Evolutionary conservation across 306 rosid genomes (phyloP).

Genomic region (Fragaria iinumae): DNA sequence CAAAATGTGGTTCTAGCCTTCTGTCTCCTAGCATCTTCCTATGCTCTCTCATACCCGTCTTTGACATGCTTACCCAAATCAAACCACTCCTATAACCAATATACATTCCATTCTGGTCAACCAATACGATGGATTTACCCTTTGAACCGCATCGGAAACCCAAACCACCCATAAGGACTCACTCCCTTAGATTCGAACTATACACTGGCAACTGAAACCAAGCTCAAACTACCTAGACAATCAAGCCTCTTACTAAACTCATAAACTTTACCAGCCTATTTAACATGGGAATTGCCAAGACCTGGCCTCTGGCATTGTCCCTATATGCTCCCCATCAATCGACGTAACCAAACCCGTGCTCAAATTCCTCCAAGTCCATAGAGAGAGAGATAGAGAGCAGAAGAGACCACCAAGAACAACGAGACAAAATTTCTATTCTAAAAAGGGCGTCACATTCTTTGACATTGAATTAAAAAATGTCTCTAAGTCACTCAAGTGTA

Average conservation of each 20-base stretch:
- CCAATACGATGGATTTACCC: neutral
- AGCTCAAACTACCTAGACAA: neutral
- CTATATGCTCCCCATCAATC: neutral
- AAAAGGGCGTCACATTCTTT: neutral
- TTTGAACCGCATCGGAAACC: neutral
- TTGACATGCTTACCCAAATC: neutral
- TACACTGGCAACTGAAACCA: neutral
- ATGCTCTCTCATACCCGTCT: neutral
- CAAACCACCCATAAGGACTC: neutral
- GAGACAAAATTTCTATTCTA: conserved; percentile 37
- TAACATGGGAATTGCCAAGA: neutral
- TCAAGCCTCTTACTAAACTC: neutral
- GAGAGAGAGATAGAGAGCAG: conserved; percentile 4
- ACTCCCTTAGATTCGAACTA: neutral
- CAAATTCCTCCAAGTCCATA: conserved; percentile 12
- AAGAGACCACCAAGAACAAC: conserved; percentile 17
- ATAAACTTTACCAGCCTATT: too few relatives aligned
- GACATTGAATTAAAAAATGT: neutral
- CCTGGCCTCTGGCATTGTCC: neutral
- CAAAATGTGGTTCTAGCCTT: neutral
- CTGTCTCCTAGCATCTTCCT: neutral
- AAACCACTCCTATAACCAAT: neutral
- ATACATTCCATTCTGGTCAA: neutral
- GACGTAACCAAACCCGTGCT: conserved; percentile 7
- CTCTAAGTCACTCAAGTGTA: neutral